phyloP scores from a whole-genome alignment of 805 yeast genomes.

The Lachancea fermentati region DNA sequence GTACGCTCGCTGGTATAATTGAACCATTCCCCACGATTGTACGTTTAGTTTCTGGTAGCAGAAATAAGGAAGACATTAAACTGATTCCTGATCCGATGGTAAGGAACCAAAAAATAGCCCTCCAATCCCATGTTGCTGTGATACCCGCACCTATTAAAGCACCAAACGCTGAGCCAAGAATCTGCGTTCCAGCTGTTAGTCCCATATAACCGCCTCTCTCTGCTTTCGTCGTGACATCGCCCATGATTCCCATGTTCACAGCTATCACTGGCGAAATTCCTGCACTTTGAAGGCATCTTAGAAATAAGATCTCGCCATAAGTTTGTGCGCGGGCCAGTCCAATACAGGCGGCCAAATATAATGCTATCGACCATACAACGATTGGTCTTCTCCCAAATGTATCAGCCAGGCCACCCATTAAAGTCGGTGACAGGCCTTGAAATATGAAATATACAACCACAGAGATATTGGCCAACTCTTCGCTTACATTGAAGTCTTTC shows the following conservation, averaged over 20 bases:
- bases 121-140: conserved; percentile 53
- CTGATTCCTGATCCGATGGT: conserved; percentile 56
- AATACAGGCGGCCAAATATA: conserved; percentile 56
- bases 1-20: conserved; percentile 40
- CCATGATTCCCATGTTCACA: conserved; percentile 62
- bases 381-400: conserved; percentile 67
- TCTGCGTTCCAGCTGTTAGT: conserved; percentile 53
- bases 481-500: conserved; percentile 46
- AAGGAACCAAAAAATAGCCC: conserved; percentile 72
- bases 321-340: conserved; percentile 56
- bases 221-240: conserved; percentile 60
- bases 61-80: conserved; percentile 28
- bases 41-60: conserved; percentile 73
- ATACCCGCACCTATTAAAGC: conserved; percentile 55
- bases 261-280: conserved; percentile 75
- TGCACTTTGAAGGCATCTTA: conserved; percentile 72
- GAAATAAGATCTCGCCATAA: conserved; percentile 56
- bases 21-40: conserved; percentile 72
- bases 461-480: conserved; percentile 58
- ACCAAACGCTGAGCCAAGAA: conserved; percentile 73
- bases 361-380: conserved; percentile 45
- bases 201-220: conserved; percentile 73
- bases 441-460: conserved; percentile 70
- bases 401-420: conserved; percentile 67
- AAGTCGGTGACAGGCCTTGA: conserved; percentile 72